These are phyloP conservation scores for Gossypium sturtianum DNA, from an alignment of 345 rosid species.

Conservation along the genomic window DNA sequence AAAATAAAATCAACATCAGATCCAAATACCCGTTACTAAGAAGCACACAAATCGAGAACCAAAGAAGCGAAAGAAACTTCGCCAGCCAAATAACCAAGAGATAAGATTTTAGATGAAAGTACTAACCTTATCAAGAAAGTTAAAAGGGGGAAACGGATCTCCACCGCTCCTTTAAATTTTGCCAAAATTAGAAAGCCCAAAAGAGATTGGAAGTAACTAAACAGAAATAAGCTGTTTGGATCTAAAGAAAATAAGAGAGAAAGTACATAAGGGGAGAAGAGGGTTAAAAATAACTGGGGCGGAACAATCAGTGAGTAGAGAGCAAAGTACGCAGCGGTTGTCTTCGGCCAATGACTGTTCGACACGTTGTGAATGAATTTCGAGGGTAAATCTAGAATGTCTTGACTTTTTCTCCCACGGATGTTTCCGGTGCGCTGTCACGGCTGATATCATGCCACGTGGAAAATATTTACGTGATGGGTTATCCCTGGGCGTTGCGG, in stretches of 20 bases:
- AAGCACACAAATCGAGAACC: not conserved
- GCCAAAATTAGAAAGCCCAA: not conserved
- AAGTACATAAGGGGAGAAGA: not conserved
- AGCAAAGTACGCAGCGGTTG: constrained; percentile 12
- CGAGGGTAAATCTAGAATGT: constrained; percentile 23
- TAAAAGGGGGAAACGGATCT: constrained; percentile 1
- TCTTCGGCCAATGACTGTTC: not conserved
- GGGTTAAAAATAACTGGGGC: constrained; percentile 29
- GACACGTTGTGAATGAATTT: constrained; percentile 29
- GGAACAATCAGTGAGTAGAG: constrained; percentile 13
- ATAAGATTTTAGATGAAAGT: constrained; percentile 14
- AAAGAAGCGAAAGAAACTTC: not conserved
- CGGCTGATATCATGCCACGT: constrained; percentile 14
- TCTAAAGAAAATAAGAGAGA: constrained; percentile 21
- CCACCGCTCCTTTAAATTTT: constrained; percentile 5
- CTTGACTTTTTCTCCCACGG: constrained; percentile 11
- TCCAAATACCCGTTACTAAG: constrained; percentile 19
- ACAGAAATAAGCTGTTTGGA: constrained; percentile 16
- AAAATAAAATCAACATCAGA: constrained; percentile 15
- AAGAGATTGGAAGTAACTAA: not conserved
- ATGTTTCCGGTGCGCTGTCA: constrained; percentile 4
- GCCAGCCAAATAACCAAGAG: not conserved
- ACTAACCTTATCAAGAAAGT: constrained; percentile 29
- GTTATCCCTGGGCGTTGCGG: not conserved
- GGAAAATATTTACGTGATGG: constrained; percentile 1